Conservation (phyloP, 2,329 filamentous ascomycete species). For the Hawksworthiomyces lignivorus region DNA sequence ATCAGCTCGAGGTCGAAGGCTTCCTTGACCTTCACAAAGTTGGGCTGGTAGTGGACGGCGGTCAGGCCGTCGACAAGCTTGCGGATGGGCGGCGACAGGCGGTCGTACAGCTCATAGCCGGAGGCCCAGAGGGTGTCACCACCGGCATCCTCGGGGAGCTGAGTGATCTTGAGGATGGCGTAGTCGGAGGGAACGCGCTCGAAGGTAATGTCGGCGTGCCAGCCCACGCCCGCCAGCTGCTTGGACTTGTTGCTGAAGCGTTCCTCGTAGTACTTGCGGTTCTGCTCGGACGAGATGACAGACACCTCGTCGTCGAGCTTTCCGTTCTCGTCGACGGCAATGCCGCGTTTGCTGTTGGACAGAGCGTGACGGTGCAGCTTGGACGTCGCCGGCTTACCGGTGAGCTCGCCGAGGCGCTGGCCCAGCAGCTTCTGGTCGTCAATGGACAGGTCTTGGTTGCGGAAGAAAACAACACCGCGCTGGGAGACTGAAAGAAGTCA, state of each 20-base stretch:
- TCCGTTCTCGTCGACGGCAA: conserved; percentile 34
- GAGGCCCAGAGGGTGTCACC: conserved; percentile 56
- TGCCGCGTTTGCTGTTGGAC: conserved; percentile 37
- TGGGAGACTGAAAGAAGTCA: conserved; percentile 41
- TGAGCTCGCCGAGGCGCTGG: conserved; percentile 38
- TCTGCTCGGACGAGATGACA: conserved; percentile 37
- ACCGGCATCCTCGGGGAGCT: conserved; percentile 33
- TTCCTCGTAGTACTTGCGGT: conserved; percentile 30
- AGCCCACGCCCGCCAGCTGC: conserved; percentile 27
- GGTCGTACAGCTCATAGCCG: conserved; percentile 54
- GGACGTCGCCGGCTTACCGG: conserved; percentile 36
- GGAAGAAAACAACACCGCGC: conserved; percentile 59
- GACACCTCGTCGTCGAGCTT: conserved; percentile 40
- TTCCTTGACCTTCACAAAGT: conserved; percentile 25
- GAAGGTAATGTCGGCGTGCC: conserved; percentile 43
- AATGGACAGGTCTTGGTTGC: conserved; percentile 47
- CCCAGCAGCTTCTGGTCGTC: conserved; percentile 44
- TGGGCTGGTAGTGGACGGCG: conserved; percentile 23
- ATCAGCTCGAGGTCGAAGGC: conserved; percentile 29
- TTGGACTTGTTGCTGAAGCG: conserved; percentile 21
- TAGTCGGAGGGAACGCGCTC: conserved; percentile 39
- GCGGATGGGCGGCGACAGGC: conserved; percentile 21
- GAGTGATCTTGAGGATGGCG: conserved; percentile 34
- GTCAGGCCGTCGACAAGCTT: conserved; percentile 21
- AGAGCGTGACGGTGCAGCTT: conserved; percentile 38